Evolutionary conservation across 2,329 filamentous ascomycete genomes (phyloP).

Genomic region (Fusarium liriodendri): DNA sequence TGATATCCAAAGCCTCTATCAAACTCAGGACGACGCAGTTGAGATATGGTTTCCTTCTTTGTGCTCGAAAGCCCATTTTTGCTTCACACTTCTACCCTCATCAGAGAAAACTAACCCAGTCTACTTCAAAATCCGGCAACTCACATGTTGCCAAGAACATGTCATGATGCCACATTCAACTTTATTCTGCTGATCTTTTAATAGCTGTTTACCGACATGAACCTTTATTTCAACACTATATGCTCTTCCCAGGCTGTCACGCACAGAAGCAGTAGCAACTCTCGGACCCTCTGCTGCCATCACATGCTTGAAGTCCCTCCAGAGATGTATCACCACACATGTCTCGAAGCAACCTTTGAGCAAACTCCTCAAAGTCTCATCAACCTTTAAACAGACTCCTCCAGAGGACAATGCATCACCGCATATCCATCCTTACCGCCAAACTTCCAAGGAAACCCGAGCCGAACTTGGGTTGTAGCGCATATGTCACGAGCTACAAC

Average conservation of each 20-base stretch:
- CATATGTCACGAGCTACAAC: slow-evolving; percentile 1
- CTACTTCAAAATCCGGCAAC: background rate
- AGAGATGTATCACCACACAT: background rate
- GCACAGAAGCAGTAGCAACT: background rate
- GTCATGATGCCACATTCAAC: background rate
- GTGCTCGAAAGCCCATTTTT: background rate
- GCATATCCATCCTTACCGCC: background rate
- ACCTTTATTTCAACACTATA: background rate
- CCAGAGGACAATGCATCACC: background rate
- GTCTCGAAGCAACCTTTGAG: background rate
- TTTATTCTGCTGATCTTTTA: background rate
- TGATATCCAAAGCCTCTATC: background rate
- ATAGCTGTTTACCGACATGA: background rate
- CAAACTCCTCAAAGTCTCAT: too few relatives aligned
- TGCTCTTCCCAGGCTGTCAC: background rate
- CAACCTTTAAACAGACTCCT: too few relatives aligned
- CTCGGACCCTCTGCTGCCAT: background rate
- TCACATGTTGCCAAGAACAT: background rate
- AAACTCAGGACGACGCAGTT: background rate
- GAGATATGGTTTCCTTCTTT: background rate
- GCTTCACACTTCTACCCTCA: background rate
- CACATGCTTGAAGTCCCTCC: too few relatives aligned
- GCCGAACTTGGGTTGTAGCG: background rate
- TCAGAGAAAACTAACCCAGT: background rate
- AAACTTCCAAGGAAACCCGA: background rate